Evolutionary conservation across 2,329 filamentous ascomycete species (phyloP).

Genomic region (Microcyclospora tardicrescens): DNA sequence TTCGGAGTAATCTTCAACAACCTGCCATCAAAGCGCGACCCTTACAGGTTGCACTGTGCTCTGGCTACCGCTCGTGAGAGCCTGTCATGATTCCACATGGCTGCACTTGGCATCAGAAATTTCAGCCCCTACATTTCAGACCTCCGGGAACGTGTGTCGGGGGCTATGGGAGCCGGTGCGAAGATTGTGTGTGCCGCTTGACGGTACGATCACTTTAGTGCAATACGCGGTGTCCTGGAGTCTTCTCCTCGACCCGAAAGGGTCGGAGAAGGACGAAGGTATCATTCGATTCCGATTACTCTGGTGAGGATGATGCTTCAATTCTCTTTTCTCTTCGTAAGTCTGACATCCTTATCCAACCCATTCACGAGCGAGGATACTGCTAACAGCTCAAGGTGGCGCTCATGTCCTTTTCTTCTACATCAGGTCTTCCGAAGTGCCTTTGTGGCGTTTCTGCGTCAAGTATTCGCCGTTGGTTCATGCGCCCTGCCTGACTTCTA

Average conservation of each 20-base stretch:
- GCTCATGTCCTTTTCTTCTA: neutral
- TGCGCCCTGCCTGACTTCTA: constrained; percentile 12
- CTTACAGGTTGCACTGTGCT: constrained; percentile 12
- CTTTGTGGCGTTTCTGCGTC: neutral
- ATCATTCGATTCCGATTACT: constrained; percentile 91
- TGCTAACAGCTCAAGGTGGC: constrained; percentile 3
- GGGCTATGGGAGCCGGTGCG: constrained; percentile 83
- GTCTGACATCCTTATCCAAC: neutral
- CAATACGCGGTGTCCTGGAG: constrained; percentile 73
- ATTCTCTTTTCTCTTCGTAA: constrained; percentile 27
- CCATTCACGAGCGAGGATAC: constrained; percentile 5
- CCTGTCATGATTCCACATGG: constrained; percentile 60
- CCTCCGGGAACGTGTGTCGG: constrained; percentile 20
- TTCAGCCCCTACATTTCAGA: constrained; percentile 39
- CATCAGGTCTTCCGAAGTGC: neutral
- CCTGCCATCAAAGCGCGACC: constrained; percentile 8
- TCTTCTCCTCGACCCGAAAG: constrained; percentile 12
- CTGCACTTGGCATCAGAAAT: constrained; percentile 89
- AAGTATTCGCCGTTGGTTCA: neutral
- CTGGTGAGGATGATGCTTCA: constrained; percentile 68
- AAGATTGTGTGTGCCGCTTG: constrained; percentile 62
- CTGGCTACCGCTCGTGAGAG: constrained; percentile 66
- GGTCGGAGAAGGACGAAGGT: constrained; percentile 34
- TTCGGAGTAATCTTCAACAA: constrained; percentile 89
- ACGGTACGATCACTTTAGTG: constrained; percentile 60